Percentiles rank a stretch among this genome's conserved stretches.
Conservation (phyloP, 192 early-diverging fungal genomes). For the Podila clonocystis region DNA sequence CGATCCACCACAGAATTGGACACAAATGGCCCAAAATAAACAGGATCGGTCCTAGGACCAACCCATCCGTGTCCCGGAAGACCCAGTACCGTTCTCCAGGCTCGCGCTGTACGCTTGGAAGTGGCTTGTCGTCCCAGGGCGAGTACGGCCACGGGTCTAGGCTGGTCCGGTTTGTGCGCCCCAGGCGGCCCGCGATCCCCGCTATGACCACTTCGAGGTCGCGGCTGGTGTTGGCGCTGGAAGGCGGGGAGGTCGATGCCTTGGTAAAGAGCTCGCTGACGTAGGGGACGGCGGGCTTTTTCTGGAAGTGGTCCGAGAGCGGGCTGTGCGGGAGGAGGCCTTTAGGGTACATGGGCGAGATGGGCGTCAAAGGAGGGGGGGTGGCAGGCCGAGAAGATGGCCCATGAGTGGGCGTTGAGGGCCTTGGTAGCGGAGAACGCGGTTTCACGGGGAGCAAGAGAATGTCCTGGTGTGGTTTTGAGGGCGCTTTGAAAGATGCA, state of each 20-base stretch:
- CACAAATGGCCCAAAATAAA: slow-evolving; percentile 30
- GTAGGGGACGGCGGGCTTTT: slow-evolving; percentile 24
- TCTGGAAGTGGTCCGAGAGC: slow-evolving; percentile 3
- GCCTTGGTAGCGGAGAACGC: background rate
- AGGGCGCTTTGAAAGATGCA: background rate
- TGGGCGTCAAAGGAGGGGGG: background rate
- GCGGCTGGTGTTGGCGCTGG: slow-evolving; percentile 33
- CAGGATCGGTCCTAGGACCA: slow-evolving; percentile 28
- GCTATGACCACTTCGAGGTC: slow-evolving; percentile 33
- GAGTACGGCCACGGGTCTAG: slow-evolving; percentile 29
- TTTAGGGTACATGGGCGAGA: background rate
- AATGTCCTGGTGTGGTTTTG: background rate
- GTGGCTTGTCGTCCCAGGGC: slow-evolving; percentile 17
- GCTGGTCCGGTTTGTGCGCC: slow-evolving; percentile 29
- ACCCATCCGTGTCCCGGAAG: slow-evolving; percentile 20
- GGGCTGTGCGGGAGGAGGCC: background rate
- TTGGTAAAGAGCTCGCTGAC: slow-evolving; percentile 28
- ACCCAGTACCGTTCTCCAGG: slow-evolving; percentile 27
- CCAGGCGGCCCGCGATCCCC: slow-evolving; percentile 25
- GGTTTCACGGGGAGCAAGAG: background rate
- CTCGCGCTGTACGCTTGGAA: slow-evolving; percentile 11
- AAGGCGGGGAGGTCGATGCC: background rate
- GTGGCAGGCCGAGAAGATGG: background rate
- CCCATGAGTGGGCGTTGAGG: background rate
- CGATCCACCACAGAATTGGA: slow-evolving; percentile 42